These are phyloP conservation scores for Aleurites moluccanus DNA, from an alignment of 441 rosid genomes.

Conservation along the genomic window DNA sequence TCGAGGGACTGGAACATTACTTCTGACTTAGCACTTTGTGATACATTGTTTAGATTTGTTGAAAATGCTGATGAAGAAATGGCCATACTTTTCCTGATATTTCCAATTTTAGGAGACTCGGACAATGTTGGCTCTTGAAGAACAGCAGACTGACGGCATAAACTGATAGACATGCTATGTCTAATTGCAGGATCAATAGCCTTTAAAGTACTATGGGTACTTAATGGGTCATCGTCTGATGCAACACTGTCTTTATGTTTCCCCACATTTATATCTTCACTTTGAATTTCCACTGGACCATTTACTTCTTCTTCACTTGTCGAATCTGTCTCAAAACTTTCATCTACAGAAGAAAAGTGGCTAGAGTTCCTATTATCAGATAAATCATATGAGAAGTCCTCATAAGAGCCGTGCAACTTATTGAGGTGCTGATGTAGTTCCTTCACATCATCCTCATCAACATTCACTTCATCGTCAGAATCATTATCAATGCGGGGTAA, in stretches of 20 bases:
- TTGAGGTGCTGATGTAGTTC: conserved; percentile 68
- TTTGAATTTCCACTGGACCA: conserved; percentile 48
- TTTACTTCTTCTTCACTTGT: conserved; percentile 57
- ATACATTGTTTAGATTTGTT: conserved; percentile 48
- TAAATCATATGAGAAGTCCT: conserved; percentile 40
- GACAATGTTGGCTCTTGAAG: conserved; percentile 79
- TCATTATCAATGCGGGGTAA: conserved; percentile 55
- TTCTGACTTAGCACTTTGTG: conserved; percentile 41
- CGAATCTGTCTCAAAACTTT: conserved; percentile 62
- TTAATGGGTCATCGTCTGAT: conserved; percentile 30
- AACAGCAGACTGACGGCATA: conserved; percentile 49
- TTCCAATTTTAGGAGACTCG: conserved; percentile 87
- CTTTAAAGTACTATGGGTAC: conserved; percentile 20
- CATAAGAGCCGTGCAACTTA: conserved; percentile 52
- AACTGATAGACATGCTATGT: conserved; percentile 57
- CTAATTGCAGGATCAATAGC: conserved; percentile 39
- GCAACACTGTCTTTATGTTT: conserved; percentile 30
- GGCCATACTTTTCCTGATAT: conserved; percentile 61
- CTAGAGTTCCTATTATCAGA: conserved; percentile 51
- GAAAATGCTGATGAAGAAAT: conserved; percentile 53
- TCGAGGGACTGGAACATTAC: conserved; percentile 35
- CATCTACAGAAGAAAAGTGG: conserved; percentile 59
- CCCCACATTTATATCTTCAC: conserved; percentile 42
- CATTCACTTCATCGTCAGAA: conserved; percentile 53
- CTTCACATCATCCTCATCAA: conserved; percentile 68